These are phyloP conservation scores for Lecanosticta acicola DNA, from an alignment of 2,329 filamentous ascomycete genomes.

Conservation along the genomic window DNA sequence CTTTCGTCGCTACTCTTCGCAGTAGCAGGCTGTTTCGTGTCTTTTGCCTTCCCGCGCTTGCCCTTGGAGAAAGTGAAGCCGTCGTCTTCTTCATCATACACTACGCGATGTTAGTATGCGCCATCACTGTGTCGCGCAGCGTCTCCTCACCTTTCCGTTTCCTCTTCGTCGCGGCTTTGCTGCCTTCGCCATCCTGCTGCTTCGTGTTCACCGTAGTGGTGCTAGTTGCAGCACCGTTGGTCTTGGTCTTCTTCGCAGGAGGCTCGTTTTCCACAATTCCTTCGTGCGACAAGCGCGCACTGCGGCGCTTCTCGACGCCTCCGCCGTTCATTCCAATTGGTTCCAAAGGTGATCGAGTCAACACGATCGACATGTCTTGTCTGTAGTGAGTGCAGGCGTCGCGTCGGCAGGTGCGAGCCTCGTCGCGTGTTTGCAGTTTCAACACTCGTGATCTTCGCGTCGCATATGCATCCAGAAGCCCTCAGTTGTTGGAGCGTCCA, in stretches of 20 bases:
- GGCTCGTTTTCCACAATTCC: slow-evolving; percentile 42
- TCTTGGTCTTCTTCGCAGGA: slow-evolving; percentile 39
- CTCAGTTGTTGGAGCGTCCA: neutral
- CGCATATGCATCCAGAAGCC: neutral
- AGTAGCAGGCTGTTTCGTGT: slow-evolving; percentile 29
- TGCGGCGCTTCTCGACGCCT: slow-evolving; percentile 44
- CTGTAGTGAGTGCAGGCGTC: neutral
- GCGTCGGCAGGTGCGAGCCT: slow-evolving; percentile 3
- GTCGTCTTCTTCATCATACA: slow-evolving; percentile 43
- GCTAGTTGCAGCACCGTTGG: slow-evolving; percentile 32
- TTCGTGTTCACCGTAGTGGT: slow-evolving; percentile 37
- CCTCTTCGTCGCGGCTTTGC: slow-evolving; percentile 33
- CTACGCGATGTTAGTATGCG: slow-evolving; percentile 8
- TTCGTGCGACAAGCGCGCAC: slow-evolving; percentile 39
- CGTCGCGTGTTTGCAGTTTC: slow-evolving; percentile 1
- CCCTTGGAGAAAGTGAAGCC: slow-evolving; percentile 45
- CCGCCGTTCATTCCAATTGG: slow-evolving; percentile 44
- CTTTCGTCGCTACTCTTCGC: slow-evolving; percentile 14
- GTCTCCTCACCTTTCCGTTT: slow-evolving; percentile 29
- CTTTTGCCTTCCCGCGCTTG: slow-evolving; percentile 29
- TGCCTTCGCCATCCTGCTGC: slow-evolving; percentile 23
- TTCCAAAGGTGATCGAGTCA: slow-evolving; percentile 41
- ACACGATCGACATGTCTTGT: slow-evolving; percentile 34
- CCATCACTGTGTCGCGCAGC: neutral
- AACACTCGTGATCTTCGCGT: neutral